A percentile compares a stretch with the other conserved stretches of the same genome.
These are phyloP conservation scores for Daldinia childiae DNA, from an alignment of 495 filamentous ascomycete genomes.

Conservation along the genomic window DNA sequence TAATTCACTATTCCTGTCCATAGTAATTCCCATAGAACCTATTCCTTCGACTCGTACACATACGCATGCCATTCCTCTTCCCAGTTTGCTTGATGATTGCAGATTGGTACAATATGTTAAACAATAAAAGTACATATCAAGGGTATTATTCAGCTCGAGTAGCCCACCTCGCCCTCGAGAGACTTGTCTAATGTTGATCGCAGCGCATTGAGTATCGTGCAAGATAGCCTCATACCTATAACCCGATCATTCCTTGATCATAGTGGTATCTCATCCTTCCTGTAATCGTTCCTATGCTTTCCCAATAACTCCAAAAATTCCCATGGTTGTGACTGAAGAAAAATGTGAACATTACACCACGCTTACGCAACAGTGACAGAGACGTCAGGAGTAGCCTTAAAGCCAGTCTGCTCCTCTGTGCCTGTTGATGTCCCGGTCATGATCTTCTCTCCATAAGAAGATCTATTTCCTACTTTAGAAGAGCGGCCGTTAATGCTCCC, in stretches of 20 bases:
- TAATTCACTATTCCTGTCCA: neutral
- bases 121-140: slow-evolving; percentile 44
- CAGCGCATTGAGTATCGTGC: slow-evolving; percentile 30
- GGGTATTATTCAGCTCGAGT: slow-evolving; percentile 43
- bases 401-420: slow-evolving; percentile 16
- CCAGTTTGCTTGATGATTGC: slow-evolving; percentile 14
- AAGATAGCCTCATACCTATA: slow-evolving; percentile 30
- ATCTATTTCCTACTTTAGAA: slow-evolving; percentile 14
- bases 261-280: slow-evolving; percentile 41
- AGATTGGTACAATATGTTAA: slow-evolving; percentile 44
- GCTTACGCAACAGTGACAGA: slow-evolving; percentile 35
- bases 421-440: slow-evolving; percentile 5
- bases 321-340: slow-evolving; percentile 33
- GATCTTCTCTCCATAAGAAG: slow-evolving; percentile 15
- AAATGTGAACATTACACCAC: slow-evolving; percentile 23
- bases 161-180: slow-evolving; percentile 23
- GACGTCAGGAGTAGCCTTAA: slow-evolving; percentile 25
- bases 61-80: slow-evolving; percentile 3
- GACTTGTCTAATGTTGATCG: slow-evolving; percentile 21
- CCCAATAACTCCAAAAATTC: slow-evolving; percentile 40
- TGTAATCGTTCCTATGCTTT: slow-evolving; percentile 31
- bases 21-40: neutral
- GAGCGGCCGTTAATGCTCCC: neutral
- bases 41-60: neutral
- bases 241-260: slow-evolving; percentile 33